A percentile compares a stretch with the other conserved stretches of the same genome.
Evolutionary conservation across 805 yeast species (phyloP).

Genomic region (Yamadazyma takamatsuzukensis): DNA sequence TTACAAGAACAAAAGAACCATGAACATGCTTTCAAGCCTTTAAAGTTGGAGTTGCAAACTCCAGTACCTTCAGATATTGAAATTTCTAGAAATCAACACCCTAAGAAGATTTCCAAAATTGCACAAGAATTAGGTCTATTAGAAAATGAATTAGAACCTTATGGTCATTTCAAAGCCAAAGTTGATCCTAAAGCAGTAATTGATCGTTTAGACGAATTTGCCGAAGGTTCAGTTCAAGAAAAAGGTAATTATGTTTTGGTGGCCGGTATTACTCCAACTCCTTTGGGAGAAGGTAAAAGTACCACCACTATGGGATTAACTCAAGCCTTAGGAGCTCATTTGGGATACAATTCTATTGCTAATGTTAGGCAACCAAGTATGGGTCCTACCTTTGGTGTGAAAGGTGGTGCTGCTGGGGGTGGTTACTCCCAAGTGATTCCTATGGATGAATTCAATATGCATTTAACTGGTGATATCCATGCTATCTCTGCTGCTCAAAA

Average conservation of each 20-base stretch:
- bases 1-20: conserved; percentile 38
- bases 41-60: conserved; percentile 43
- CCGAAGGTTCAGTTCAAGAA: conserved; percentile 58
- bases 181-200: conserved; percentile 48
- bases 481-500: conserved; percentile 94
- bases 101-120: conserved; percentile 72
- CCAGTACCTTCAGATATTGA: conserved; percentile 93
- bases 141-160: conserved; percentile 77
- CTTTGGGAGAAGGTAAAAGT: conserved; percentile 96
- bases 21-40: conserved; percentile 46
- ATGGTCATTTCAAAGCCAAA: conserved; percentile 88
- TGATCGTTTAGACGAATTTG: conserved; percentile 51
- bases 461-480: conserved; percentile 95
- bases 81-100: conserved; percentile 83
- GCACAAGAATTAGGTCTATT: conserved; percentile 82
- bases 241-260: conserved; percentile 88
- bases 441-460: conserved; percentile 98
- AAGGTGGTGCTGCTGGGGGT: conserved; percentile 99
- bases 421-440: conserved; percentile 98
- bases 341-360: conserved; percentile 80
- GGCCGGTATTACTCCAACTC: conserved; percentile 98
- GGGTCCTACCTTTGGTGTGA: conserved; percentile 99
- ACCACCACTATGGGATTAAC: conserved; percentile 95
- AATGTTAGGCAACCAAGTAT: conserved; percentile 96
- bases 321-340: conserved; percentile 94